Evolutionary conservation across 2,329 filamentous ascomycete species (phyloP), one percentile per base, ranked within the genome.

Genomic region (Triangularia setosa): DNA sequence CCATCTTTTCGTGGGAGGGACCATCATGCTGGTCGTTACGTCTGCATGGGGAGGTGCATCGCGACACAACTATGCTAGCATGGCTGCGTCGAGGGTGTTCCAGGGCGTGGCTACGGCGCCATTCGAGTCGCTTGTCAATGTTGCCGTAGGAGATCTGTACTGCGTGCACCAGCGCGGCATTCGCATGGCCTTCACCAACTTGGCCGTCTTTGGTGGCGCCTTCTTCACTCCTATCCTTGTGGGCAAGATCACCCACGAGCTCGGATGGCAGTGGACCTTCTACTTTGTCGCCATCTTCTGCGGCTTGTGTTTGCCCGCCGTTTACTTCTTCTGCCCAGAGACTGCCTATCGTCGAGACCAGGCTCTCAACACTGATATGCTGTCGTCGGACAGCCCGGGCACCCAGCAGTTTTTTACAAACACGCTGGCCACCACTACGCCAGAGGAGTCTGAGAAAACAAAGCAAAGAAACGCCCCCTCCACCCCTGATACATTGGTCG

Each of bases 221-320:
- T 85, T 87, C 72, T 81, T 85, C 72, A 97, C 94, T 0, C 94
- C 94, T 0, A 92, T 97, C n/a, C 79, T 97, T 24, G 93, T 93
- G 1, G 93, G 93, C 35, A 93, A 92, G 77, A 93, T 97, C 71
- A 92, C 92, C 2, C 78, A 85, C 57, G 80, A 81, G 0, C 81
- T 96, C 58, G 87, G 88, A n/a, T 96, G 92, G 89, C 79, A 85
- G 74, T 97, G 92, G 93, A 90, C 88, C 0, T 97, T 97, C 73
- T 92, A 93, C 75, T 84, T 97, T 52, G 87, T 96, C 14, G 87
- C 92, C 65, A 97, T 97, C 69, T 96, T 97, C 77, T 84, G 87
- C 54, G 91, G 83, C 4, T 81, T 80, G 5, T 85, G 89, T 62
- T 78, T 97, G 4, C 88, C 92, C 0, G 78, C 90, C 11, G 79